Base-by-base conservation (phyloP, 805 yeast species). In the Teunomyces gatunensis region DNA sequence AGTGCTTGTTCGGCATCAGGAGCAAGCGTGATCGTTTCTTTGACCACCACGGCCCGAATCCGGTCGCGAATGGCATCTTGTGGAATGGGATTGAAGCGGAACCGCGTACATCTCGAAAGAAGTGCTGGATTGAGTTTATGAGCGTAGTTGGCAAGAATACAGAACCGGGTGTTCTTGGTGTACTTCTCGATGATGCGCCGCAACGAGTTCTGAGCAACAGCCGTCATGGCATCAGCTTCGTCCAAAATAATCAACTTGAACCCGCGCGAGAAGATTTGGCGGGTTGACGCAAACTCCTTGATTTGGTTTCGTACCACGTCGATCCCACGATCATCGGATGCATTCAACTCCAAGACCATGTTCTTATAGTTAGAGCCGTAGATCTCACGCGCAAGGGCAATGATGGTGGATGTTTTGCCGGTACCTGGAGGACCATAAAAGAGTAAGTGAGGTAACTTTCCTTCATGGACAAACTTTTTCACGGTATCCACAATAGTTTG, bases 391-490 rank as follows among this genome's bases (percentile, higher is more conserved):
- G 97, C 96, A 48, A 91, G 68, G 1, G 97, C 97, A 18, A 86
- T 78, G 54, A 89, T 85, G 2, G 96, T 89, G 2, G 96, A 86
- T 0, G 96, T 89, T 64, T 89, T 89, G 54, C 96, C 96, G 0
- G 96, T 89, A 17, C 96, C 96, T 13, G 96, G 96, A 1, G 96
- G 96, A 0, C 96, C 97, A 65, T 94, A 94, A 68, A 94, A 94
- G 45, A 94, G 74, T 55, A 94, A 70, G 69, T 94, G 99, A 2
- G 99, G 99, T 32, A 92, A 73, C 55, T 82, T 81, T 9, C 94
- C 91, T 51, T 85, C 88, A 50, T 81, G 78, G 13, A 91, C 90
- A 65, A 92, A 94, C 60, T 83, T 85, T 36, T 90, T 79, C 13
- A 94, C 88, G 6, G 97, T 92, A 29, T 79, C 78, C 5, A 94